phyloP scores from a whole-genome alignment of 2,329 filamentous ascomycete genomes.

The Teratosphaeria nubilosa region DNA sequence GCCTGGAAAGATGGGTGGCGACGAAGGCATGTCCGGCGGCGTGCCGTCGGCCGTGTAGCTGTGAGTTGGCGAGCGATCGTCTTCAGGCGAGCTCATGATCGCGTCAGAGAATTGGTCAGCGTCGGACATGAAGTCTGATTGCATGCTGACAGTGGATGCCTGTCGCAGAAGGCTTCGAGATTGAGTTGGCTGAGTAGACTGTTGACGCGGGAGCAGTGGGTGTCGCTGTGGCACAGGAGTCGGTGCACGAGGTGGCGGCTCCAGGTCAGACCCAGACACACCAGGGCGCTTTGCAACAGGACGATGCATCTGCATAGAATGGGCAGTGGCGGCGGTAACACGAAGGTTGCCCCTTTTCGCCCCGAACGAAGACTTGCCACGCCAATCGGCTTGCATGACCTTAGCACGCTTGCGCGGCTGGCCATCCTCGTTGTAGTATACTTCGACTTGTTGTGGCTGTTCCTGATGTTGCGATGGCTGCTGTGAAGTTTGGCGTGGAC shows the following conservation, averaged over 20 bases:
- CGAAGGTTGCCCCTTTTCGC: slow-evolving; percentile 60
- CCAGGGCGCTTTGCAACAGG: slow-evolving; percentile 50
- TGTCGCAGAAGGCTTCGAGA: slow-evolving; percentile 21
- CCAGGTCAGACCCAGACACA: slow-evolving; percentile 46
- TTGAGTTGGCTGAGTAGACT: slow-evolving; percentile 17
- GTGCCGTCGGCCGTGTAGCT: slow-evolving; percentile 48
- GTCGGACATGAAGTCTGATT: slow-evolving; percentile 23
- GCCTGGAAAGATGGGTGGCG: slow-evolving; percentile 67
- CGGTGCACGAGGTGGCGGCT: slow-evolving; percentile 65
- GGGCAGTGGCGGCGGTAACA: slow-evolving; percentile 82
- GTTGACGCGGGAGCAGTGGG: slow-evolving; percentile 21
- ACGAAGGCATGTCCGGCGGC: slow-evolving; percentile 76
- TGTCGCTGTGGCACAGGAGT: slow-evolving; percentile 57
- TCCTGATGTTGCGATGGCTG: slow-evolving; percentile 11
- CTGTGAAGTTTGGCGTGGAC: slow-evolving; percentile 13
- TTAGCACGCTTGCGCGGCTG: slow-evolving; percentile 69
- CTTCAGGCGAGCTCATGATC: slow-evolving; percentile 34
- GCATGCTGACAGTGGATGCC: slow-evolving; percentile 15
- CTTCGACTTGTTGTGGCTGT: slow-evolving; percentile 13
- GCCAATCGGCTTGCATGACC: slow-evolving; percentile 60
- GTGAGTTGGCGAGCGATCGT: slow-evolving; percentile 33
- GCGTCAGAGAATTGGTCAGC: slow-evolving; percentile 30
- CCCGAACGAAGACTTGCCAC: slow-evolving; percentile 62
- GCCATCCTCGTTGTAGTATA: slow-evolving; percentile 37
- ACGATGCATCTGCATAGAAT: slow-evolving; percentile 74